These are phyloP conservation scores for Extremus antarcticus DNA, from an alignment of 495 filamentous ascomycete species.

Conservation along the genomic window DNA sequence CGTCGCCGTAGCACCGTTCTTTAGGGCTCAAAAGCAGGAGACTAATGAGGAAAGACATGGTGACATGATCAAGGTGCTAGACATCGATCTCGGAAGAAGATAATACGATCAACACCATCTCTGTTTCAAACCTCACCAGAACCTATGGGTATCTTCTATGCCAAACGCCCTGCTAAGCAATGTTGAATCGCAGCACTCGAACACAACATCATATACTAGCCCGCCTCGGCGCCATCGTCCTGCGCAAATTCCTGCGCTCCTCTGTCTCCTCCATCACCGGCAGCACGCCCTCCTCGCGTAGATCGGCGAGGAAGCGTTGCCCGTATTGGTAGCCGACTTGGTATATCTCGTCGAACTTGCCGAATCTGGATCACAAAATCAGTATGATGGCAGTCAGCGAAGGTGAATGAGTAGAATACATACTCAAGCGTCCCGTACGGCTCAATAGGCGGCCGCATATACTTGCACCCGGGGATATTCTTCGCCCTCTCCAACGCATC, in stretches of 20 bases:
- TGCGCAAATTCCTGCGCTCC: conserved; percentile 75
- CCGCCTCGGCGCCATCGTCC: conserved; percentile 87
- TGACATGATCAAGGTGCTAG: conserved; percentile 44
- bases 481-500: conserved; percentile 93
- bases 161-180: conserved; percentile 4
- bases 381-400: no score
- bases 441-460: conserved; percentile 93
- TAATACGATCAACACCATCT: no score
- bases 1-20: conserved; percentile 53
- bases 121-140: neutral
- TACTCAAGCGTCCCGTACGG: conserved; percentile 77
- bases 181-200: neutral
- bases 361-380: no score
- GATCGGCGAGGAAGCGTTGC: conserved; percentile 58
- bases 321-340: conserved; percentile 78
- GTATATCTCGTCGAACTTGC: conserved; percentile 95
- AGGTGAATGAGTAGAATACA: no score
- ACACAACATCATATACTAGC: conserved; percentile 62
- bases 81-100: conserved; percentile 51
- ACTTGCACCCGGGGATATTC: conserved; percentile 71
- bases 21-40: conserved; percentile 30
- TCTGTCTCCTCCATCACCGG: conserved; percentile 62
- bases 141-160: conserved; percentile 7
- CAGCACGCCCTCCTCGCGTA: conserved; percentile 66
- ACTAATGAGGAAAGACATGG: conserved; percentile 25